Conservation (phyloP, 768 basidiomycete genomes). For the Suillus bovinus region DNA sequence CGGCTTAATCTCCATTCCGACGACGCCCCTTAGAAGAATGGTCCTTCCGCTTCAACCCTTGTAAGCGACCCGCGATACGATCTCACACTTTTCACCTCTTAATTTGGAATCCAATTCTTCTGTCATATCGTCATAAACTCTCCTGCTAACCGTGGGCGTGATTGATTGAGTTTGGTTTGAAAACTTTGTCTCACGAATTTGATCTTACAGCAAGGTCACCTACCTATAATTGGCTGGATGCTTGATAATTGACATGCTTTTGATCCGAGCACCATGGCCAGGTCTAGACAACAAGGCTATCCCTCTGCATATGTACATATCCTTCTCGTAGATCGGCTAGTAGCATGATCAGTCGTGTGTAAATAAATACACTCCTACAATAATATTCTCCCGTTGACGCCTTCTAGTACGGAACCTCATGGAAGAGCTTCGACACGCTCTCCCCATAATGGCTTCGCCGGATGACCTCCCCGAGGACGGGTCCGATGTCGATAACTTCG, state of each 20-base stretch:
- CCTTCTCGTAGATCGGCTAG: background rate
- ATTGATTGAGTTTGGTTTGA: conserved; percentile 2
- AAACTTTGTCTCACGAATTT: conserved; percentile 6
- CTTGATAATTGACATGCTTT: conserved; percentile 1
- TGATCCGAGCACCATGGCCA: background rate
- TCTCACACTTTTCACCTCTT: background rate
- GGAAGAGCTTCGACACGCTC: conserved; percentile 85
- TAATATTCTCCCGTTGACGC: background rate
- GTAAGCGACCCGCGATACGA: conserved; percentile 1
- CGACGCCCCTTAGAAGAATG: background rate
- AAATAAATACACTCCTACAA: background rate
- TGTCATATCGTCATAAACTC: conserved; percentile 4
- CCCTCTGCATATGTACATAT: background rate
- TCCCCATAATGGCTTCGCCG: conserved; percentile 97
- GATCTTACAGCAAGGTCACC: background rate
- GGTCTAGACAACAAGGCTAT: conserved; percentile 2
- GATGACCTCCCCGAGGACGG: conserved; percentile 95
- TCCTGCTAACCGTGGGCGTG: background rate
- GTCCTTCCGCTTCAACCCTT: background rate
- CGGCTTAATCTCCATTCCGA: background rate
- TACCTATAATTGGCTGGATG: background rate
- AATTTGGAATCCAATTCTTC: background rate
- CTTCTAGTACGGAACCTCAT: conserved; percentile 82
- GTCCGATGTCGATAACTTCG: conserved; percentile 92
- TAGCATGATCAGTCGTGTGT: too few relatives aligned